Evolutionary conservation across 2,329 filamentous ascomycete species (phyloP).

Genomic region (Penicillium sp.): DNA sequence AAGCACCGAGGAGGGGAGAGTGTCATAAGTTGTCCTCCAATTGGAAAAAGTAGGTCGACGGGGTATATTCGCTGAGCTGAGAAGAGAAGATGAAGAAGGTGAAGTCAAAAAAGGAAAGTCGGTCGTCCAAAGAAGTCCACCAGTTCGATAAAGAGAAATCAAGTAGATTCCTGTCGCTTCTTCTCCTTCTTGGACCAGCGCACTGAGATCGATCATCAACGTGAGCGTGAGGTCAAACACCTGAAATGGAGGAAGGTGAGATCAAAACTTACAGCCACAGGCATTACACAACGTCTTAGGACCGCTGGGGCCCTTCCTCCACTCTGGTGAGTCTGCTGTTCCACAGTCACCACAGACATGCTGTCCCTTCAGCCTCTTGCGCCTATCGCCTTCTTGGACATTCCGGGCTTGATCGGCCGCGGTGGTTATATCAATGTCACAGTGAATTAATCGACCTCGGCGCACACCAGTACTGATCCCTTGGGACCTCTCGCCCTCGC

Average conservation of each 20-base stretch:
- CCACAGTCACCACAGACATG: slow-evolving; percentile 97
- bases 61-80: slow-evolving; percentile 4
- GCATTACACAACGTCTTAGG: slow-evolving; percentile 96
- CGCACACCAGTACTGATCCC: slow-evolving; percentile 86
- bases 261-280: slow-evolving; percentile 69
- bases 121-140: not conserved
- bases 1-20: not conserved
- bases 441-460: slow-evolving; percentile 78
- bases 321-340: slow-evolving; percentile 91
- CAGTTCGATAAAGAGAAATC: slow-evolving; percentile 3
- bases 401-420: slow-evolving; percentile 66
- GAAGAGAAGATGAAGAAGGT: not conserved
- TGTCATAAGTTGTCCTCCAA: not conserved
- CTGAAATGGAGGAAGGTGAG: not conserved
- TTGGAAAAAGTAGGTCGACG: not conserved
- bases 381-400: slow-evolving; percentile 68
- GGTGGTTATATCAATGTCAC: slow-evolving; percentile 83
- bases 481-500: slow-evolving; percentile 83
- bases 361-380: slow-evolving; percentile 87
- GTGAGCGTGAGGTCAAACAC: not conserved
- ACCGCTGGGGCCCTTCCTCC: slow-evolving; percentile 89
- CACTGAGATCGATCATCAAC: slow-evolving; percentile 42
- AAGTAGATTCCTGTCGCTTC: slow-evolving; percentile 55
- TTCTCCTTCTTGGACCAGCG: slow-evolving; percentile 75
- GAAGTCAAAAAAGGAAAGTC: not conserved